Evolutionary conservation across 2,329 filamentous ascomycete genomes (phyloP), one percentile per base, ranked within the genome.

Genomic region (Hawksworthiomyces lignivorus): DNA sequence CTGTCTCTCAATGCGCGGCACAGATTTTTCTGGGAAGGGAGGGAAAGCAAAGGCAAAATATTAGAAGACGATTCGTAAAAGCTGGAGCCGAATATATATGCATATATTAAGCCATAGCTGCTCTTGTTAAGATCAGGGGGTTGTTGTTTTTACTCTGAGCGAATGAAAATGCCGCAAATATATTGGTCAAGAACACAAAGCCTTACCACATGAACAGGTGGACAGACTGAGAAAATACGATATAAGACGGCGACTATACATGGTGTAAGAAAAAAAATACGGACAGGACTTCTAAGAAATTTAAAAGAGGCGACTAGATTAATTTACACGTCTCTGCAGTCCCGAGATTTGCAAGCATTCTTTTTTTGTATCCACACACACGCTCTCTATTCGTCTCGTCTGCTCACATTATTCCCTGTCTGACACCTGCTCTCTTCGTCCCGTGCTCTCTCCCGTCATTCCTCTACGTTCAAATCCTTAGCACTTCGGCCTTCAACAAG

Each of bases 301-400:
- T 20, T 34, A 41, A 41, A 27, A 30, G 29, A 28, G 21, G 36
- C 40, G 43, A 38, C 43, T 44, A 40, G 33, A 15, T 41, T 42
- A 48, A 46, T 46, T 34, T 48, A 44, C 37, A 15, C 35, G 38
- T 36, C 43, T 43, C 40, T 46, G 43, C 43, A 36, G 30, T 43
- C 26, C 32, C 39, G 46, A 43, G 24, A 17, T 27, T 24, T 30
- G 28, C 19, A 21, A 19, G 17, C 17, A 3, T 7, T 14, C 4
- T 32, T 26, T 31, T 33, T 26, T 24, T 41, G 34, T 31, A 28
- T 35, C 18, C 3, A n/a, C n/a, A n/a, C n/a, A n/a, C n/a, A n/a
- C n/a, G n/a, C n/a, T n/a, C n/a, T n/a, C n/a, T n/a, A n/a, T n/a
- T n/a, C n/a, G n/a, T n/a, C n/a, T n/a, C n/a, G n/a, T n/a, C n/a